phyloP scores from a whole-genome alignment of 2,329 filamentous ascomycete species.

The Aspergillus ibericus region DNA sequence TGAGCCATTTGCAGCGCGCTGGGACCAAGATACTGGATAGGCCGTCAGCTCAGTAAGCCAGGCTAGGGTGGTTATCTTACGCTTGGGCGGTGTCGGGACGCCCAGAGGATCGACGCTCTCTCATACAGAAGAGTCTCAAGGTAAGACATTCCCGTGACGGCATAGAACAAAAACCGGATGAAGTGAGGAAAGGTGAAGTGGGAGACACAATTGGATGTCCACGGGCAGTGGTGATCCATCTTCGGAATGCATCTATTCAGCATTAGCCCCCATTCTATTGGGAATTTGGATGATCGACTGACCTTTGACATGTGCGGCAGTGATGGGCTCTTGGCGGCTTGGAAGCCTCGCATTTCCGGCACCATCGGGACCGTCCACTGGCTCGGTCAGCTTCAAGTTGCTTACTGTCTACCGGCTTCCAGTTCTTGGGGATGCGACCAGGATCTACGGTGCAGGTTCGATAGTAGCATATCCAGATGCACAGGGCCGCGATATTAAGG shows the following conservation, averaged over 20 bases:
- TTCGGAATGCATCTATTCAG: conserved; percentile 59
- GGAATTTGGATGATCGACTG: conserved; percentile 3
- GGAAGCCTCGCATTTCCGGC: conserved; percentile 59
- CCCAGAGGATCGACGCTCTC: conserved; percentile 55
- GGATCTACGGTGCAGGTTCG: conserved; percentile 61
- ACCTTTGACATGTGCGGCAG: conserved; percentile 64
- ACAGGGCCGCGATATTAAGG: conserved; percentile 56
- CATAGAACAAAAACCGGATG: conserved; percentile 62
- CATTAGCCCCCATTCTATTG: conserved; percentile 10
- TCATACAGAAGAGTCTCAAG: conserved; percentile 57
- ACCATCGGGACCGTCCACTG: conserved; percentile 52
- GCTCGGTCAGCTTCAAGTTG: conserved; percentile 21
- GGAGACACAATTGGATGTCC: conserved; percentile 66
- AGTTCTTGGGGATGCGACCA: conserved; percentile 53
- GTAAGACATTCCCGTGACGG: conserved; percentile 58
- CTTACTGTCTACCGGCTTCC: conserved; percentile 26
- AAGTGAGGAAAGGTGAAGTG: conserved; percentile 67
- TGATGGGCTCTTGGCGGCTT: conserved; percentile 66
- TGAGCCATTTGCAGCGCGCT: conserved; percentile 52
- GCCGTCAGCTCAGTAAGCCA: neutral
- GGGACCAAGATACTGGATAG: conserved; percentile 58
- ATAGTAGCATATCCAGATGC: conserved; percentile 60
- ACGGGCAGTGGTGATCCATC: conserved; percentile 68
- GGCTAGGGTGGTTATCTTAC: conserved; percentile 39
- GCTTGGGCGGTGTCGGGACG: conserved; percentile 56